These are phyloP conservation scores for Carex arenaria DNA, from an alignment of 202 grass and related monocot species.

Conservation along the genomic window DNA sequence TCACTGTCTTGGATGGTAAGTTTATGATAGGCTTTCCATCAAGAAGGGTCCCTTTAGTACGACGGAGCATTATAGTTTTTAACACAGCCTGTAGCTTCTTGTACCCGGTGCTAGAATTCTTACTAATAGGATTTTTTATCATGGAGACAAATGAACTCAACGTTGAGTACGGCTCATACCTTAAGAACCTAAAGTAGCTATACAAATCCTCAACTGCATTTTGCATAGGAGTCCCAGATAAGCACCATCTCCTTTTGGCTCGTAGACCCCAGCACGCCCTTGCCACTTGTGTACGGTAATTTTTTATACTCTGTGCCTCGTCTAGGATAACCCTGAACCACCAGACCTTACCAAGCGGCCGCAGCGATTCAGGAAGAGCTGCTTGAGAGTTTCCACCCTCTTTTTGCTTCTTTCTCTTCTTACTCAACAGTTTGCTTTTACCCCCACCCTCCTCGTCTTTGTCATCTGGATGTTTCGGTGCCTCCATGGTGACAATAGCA, in stretches of 20 bases:
- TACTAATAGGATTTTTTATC: constrained; percentile 88
- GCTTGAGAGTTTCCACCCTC: constrained; percentile 36
- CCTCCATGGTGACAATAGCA: constrained; percentile 97
- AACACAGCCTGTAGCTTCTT: constrained; percentile 92
- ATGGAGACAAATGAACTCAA: constrained; percentile 68
- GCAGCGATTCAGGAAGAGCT: constrained; percentile 40
- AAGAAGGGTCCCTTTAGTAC: constrained; percentile 88
- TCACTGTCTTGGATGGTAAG: constrained; percentile 77
- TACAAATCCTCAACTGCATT: constrained; percentile 96
- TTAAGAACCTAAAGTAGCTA: constrained; percentile 96
- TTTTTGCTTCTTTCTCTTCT: constrained; percentile 71
- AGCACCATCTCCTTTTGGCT: constrained; percentile 99
- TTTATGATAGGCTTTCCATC: constrained; percentile 92
- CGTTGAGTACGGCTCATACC: constrained; percentile 74
- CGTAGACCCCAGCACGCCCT: constrained; percentile 93
- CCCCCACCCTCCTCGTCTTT: constrained; percentile 87
- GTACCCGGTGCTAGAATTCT: constrained; percentile 71
- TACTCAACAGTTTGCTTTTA: constrained; percentile 65
- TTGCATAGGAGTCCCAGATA: constrained; percentile 98
- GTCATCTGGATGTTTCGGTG: constrained; percentile 88
- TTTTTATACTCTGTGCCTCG: constrained; percentile 99
- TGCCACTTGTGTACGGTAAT: constrained; percentile 91
- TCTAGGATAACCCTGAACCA: constrained; percentile 99
- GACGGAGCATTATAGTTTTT: constrained; percentile 96
- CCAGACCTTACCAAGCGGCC: constrained; percentile 83